Conservation (phyloP, 495 filamentous ascomycete genomes). For the Penicillium samsonianum region DNA sequence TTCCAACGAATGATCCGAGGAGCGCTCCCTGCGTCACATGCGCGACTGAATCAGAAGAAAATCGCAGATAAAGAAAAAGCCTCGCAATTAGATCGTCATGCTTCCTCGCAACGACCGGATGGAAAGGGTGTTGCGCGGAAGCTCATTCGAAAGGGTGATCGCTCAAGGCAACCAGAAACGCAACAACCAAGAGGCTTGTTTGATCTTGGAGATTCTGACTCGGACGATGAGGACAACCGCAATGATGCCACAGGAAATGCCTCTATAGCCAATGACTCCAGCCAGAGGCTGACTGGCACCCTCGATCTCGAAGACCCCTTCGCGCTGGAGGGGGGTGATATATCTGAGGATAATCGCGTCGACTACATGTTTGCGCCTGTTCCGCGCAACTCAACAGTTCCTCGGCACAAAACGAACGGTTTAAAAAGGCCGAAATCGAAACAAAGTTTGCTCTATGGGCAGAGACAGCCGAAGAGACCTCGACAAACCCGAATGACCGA, state of each 20-base stretch:
- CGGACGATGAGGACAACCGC: constrained; percentile 50
- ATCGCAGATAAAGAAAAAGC: constrained; percentile 37
- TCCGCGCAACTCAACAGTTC: constrained; percentile 28
- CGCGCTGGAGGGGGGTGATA: constrained; percentile 39
- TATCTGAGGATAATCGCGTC: constrained; percentile 58
- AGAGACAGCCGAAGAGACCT: constrained; percentile 28
- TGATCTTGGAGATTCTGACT: constrained; percentile 51
- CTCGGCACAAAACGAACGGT: constrained; percentile 35
- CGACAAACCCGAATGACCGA: constrained; percentile 40
- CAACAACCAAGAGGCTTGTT: constrained; percentile 38
- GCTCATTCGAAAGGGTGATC: constrained; percentile 31
- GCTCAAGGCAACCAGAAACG: constrained; percentile 16
- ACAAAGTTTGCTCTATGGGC: constrained; percentile 11
- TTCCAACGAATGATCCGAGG: constrained; percentile 67
- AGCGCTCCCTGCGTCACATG: constrained; percentile 89
- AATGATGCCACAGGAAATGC: not conserved
- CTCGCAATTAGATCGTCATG: constrained; percentile 25
- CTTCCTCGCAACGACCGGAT: constrained; percentile 25
- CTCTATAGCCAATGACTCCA: constrained; percentile 8
- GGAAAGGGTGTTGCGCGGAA: constrained; percentile 50
- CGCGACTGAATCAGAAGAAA: constrained; percentile 65
- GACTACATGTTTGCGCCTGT: constrained; percentile 55
- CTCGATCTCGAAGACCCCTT: constrained; percentile 30
- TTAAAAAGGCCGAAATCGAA: constrained; percentile 40
- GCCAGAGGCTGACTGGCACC: constrained; percentile 12